Evolutionary conservation across 2,329 filamentous ascomycete species (phyloP).

Genomic region (Gnomoniopsis sp.): DNA sequence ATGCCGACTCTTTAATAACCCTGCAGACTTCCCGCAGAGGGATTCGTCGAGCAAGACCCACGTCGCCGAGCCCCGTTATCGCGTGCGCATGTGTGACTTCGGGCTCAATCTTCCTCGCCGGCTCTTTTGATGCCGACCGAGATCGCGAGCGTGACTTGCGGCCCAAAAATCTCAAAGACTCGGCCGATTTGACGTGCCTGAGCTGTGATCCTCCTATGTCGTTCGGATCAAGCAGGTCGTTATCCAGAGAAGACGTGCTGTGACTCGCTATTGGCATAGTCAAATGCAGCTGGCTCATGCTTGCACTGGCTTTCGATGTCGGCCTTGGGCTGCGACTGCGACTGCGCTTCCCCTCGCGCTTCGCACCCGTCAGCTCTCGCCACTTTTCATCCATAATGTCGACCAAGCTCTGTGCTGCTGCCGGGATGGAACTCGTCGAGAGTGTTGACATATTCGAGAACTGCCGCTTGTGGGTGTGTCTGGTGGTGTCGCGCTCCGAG

Average conservation of each 20-base stretch:
- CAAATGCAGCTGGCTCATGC: slow-evolving; percentile 29
- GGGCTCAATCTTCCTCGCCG: slow-evolving; percentile 53
- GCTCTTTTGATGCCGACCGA: slow-evolving; percentile 18
- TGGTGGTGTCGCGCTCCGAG: not conserved
- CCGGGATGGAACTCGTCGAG: slow-evolving; percentile 34
- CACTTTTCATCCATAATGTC: slow-evolving; percentile 32
- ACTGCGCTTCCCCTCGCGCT: slow-evolving; percentile 33
- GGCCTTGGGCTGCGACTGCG: slow-evolving; percentile 35
- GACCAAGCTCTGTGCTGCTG: slow-evolving; percentile 37
- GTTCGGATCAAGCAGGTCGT: slow-evolving; percentile 16
- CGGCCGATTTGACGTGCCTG: slow-evolving; percentile 12
- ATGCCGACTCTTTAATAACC: slow-evolving; percentile 75
- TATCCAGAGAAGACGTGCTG: slow-evolving; percentile 18
- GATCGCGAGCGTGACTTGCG: slow-evolving; percentile 13
- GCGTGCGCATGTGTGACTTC: slow-evolving; percentile 68
- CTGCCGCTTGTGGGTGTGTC: slow-evolving; percentile 42
- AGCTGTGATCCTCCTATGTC: slow-evolving; percentile 7
- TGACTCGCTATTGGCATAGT: slow-evolving; percentile 18
- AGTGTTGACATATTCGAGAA: slow-evolving; percentile 40
- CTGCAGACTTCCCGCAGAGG: slow-evolving; percentile 83
- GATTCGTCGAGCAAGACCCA: slow-evolving; percentile 82
- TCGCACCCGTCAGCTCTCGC: slow-evolving; percentile 21
- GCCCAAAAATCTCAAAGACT: slow-evolving; percentile 6
- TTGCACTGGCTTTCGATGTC: slow-evolving; percentile 41
- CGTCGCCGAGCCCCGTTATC: slow-evolving; percentile 35